Evolutionary conservation across 2,329 filamentous ascomycete genomes (phyloP).

Genomic region (Byssochlamys sp.): DNA sequence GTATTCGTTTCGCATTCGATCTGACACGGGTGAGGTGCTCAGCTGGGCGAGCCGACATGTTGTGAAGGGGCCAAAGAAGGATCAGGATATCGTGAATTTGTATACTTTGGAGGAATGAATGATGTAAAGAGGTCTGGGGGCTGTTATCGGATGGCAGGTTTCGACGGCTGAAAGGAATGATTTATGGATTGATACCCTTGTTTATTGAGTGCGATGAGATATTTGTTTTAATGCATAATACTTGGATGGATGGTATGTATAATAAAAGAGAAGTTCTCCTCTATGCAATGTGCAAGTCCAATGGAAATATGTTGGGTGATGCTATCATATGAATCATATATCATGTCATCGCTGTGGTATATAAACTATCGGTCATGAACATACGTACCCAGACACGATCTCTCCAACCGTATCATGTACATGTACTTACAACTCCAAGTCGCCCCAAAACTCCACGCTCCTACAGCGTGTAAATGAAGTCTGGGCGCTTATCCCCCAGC

Average conservation of each 20-base stretch:
- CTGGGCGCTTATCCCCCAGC: slow-evolving; percentile 61
- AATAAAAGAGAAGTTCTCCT: background rate
- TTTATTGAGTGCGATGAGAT: background rate
- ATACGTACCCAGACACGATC: background rate
- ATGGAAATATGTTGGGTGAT: background rate
- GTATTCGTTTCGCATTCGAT: slow-evolving; percentile 32
- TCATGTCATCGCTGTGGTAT: background rate
- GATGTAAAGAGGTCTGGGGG: background rate
- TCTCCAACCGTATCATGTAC: background rate
- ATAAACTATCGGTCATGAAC: background rate
- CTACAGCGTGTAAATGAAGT: slow-evolving; percentile 57
- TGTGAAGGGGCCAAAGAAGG: slow-evolving; percentile 37
- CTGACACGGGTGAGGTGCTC: slow-evolving; percentile 22
- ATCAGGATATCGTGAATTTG: slow-evolving; percentile 36
- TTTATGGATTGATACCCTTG: background rate
- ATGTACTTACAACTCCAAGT: background rate
- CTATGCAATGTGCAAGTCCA: background rate
- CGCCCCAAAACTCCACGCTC: background rate
- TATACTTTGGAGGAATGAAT: slow-evolving; percentile 16
- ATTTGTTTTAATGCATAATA: background rate
- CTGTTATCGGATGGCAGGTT: background rate
- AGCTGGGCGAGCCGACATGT: slow-evolving; percentile 38
- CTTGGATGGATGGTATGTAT: background rate
- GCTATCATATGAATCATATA: background rate
- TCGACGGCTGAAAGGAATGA: background rate